phyloP scores from a whole-genome alignment of 1,284 basidiomycete genomes.

The Rhodotorula glutinis region DNA sequence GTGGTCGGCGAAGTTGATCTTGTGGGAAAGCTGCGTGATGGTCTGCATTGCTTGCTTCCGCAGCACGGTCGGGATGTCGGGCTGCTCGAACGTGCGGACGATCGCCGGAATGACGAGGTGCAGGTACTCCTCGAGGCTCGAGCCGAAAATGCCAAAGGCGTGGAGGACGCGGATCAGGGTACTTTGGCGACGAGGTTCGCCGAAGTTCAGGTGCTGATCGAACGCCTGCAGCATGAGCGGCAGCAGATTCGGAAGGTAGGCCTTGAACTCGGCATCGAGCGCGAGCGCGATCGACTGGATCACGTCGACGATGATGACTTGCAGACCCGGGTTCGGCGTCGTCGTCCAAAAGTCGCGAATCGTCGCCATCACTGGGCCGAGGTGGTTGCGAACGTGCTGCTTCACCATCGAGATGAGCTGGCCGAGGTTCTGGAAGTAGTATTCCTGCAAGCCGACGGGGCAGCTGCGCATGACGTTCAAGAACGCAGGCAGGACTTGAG shows the following conservation, averaged over 20 bases:
- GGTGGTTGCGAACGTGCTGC: slow-evolving; percentile 92
- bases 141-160: slow-evolving; percentile 90
- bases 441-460: slow-evolving; percentile 76
- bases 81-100: slow-evolving; percentile 83
- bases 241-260: slow-evolving; percentile 87
- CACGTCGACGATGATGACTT: slow-evolving; percentile 87
- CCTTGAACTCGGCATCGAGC: slow-evolving; percentile 96
- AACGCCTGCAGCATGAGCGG: slow-evolving; percentile 86
- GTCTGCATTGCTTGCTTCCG: slow-evolving; percentile 88
- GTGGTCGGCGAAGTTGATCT: slow-evolving; percentile 99
- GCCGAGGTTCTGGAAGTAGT: slow-evolving; percentile 93
- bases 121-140: slow-evolving; percentile 96
- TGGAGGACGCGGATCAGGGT: slow-evolving; percentile 88
- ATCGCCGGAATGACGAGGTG: slow-evolving; percentile 96
- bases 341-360: slow-evolving; percentile 76
- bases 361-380: slow-evolving; percentile 74
- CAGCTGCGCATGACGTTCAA: slow-evolving; percentile 81
- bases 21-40: slow-evolving; percentile 82
- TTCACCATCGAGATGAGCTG: slow-evolving; percentile 96
- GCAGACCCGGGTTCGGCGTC: slow-evolving; percentile 67
- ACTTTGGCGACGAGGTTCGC: slow-evolving; percentile 59
- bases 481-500: slow-evolving; percentile 96
- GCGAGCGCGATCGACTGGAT: slow-evolving; percentile 94
- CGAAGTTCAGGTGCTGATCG: slow-evolving; percentile 75
- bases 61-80: slow-evolving; percentile 69